Percentiles rank a stretch among this genome's conserved stretches.
These are phyloP conservation scores for Aleurites moluccanus DNA, from an alignment of 441 rosid genomes.

Conservation along the genomic window DNA sequence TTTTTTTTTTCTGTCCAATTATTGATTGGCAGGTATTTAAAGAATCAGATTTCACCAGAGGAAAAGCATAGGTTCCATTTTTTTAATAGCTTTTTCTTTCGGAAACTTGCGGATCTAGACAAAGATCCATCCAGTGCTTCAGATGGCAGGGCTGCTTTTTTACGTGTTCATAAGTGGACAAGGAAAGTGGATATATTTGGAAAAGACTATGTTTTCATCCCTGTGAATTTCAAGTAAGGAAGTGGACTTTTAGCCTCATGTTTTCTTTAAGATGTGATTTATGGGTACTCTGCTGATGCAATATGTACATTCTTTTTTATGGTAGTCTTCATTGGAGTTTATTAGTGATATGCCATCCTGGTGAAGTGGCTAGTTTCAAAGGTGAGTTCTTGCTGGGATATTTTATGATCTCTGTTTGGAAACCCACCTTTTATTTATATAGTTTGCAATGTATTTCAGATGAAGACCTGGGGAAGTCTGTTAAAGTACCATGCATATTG, in stretches of 20 bases:
- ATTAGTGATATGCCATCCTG: conserved; percentile 79
- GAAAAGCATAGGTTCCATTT: conserved; percentile 72
- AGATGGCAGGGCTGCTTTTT: conserved; percentile 80
- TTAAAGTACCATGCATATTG: conserved; percentile 70
- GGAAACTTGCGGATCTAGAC: conserved; percentile 92
- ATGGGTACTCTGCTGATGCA: conserved; percentile 27
- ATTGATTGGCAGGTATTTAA: conserved; percentile 59
- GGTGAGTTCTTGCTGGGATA: conserved; percentile 39
- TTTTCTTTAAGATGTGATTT: neutral
- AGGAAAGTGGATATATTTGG: conserved; percentile 84
- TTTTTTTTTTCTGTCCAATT: neutral
- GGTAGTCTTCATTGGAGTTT: conserved; percentile 91
- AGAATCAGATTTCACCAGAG: conserved; percentile 57
- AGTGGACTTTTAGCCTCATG: conserved; percentile 11
- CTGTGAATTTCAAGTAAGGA: conserved; percentile 87
- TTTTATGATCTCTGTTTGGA: conserved; percentile 13
- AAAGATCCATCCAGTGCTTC: conserved; percentile 69
- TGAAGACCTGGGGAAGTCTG: conserved; percentile 39
- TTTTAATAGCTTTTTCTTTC: conserved; percentile 94
- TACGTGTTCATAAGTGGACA: conserved; percentile 96
- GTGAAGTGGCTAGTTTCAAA: conserved; percentile 52
- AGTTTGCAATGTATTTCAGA: conserved; percentile 38
- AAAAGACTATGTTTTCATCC: conserved; percentile 90
- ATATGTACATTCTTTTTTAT: conserved; percentile 24
- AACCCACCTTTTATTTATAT: conserved; percentile 6